These are phyloP conservation scores for Rhipidocladum racemiflorum DNA, from an alignment of 176 grass and related monocot species.

Conservation along the genomic window DNA sequence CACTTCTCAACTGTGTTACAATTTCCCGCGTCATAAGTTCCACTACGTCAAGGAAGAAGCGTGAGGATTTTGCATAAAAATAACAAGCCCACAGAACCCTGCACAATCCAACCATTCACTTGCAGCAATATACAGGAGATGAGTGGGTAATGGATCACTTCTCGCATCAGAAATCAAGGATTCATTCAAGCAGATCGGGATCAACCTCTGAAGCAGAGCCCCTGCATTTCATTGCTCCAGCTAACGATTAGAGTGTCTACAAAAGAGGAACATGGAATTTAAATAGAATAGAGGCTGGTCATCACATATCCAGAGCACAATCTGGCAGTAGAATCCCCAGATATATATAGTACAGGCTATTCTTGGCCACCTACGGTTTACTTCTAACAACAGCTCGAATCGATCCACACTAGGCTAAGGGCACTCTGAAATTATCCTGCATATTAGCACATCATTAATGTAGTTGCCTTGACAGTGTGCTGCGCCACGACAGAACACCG, in stretches of 20 bases:
- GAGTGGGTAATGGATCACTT: background rate
- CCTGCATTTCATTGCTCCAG: constrained; percentile 38
- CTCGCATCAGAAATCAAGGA: background rate
- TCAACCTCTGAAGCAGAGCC: background rate
- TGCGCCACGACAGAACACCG: constrained; percentile 61
- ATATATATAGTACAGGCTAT: constrained; percentile 37
- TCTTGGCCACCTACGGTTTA: constrained; percentile 28
- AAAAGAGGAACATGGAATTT: constrained; percentile 42
- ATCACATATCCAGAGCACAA: constrained; percentile 46
- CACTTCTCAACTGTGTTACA: background rate
- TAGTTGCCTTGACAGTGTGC: constrained; percentile 58
- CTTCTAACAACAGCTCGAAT: constrained; percentile 42
- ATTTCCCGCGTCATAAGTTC: background rate
- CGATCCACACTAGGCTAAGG: constrained; percentile 36
- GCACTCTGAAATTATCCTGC: constrained; percentile 46
- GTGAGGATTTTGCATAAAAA: background rate
- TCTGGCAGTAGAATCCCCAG: constrained; percentile 39
- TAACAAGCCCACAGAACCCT: background rate
- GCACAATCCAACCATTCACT: background rate
- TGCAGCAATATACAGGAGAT: background rate
- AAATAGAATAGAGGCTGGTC: constrained; percentile 40
- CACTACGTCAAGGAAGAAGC: background rate
- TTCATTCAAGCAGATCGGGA: background rate
- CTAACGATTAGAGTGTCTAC: constrained; percentile 27
- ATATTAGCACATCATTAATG: constrained; percentile 43